phyloP scores from a whole-genome alignment of 176 grass and related monocot species.

The Aegilops longissima region DNA sequence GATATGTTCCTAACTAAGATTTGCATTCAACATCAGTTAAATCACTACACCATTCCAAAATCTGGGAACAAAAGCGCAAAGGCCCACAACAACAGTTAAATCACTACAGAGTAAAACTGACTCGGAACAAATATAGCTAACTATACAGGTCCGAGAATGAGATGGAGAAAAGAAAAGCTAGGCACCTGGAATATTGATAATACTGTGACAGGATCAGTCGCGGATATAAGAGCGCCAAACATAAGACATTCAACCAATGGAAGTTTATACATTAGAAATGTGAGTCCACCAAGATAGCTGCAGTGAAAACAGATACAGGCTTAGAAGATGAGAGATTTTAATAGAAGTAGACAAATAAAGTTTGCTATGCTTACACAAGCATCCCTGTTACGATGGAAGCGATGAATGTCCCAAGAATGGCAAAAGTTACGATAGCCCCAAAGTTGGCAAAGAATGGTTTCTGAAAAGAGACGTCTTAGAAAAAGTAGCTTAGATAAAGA shows the following conservation, averaged over 20 bases:
- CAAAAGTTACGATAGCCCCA: constrained; percentile 95
- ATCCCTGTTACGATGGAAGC: constrained; percentile 88
- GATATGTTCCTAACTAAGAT: background rate
- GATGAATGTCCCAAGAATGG: constrained; percentile 94
- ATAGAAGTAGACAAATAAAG: background rate
- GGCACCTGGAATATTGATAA: constrained; percentile 97
- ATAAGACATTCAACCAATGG: constrained; percentile 95
- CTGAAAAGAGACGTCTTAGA: constrained; percentile 40
- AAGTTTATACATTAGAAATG: constrained; percentile 95
- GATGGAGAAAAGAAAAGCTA: constrained; percentile 20
- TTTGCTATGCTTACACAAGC: constrained; percentile 80
- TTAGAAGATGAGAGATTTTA: constrained; percentile 27
- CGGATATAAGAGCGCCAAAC: constrained; percentile 98
- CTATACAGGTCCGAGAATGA: constrained; percentile 1
- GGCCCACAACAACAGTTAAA: background rate
- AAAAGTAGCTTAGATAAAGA: constrained; percentile 17
- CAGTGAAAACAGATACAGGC: constrained; percentile 26
- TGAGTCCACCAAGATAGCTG: constrained; percentile 93
- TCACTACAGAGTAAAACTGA: background rate
- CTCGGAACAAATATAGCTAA: background rate
- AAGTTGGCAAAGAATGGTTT: constrained; percentile 99
- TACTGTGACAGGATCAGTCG: constrained; percentile 98
- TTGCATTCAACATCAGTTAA: constrained; percentile 24
- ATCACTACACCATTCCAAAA: background rate
- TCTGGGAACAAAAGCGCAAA: background rate